Evolutionary conservation across 2,329 filamentous ascomycete genomes (phyloP), one percentile per base, ranked within the genome.

Genomic region (Dothideomycetes sp.): DNA sequence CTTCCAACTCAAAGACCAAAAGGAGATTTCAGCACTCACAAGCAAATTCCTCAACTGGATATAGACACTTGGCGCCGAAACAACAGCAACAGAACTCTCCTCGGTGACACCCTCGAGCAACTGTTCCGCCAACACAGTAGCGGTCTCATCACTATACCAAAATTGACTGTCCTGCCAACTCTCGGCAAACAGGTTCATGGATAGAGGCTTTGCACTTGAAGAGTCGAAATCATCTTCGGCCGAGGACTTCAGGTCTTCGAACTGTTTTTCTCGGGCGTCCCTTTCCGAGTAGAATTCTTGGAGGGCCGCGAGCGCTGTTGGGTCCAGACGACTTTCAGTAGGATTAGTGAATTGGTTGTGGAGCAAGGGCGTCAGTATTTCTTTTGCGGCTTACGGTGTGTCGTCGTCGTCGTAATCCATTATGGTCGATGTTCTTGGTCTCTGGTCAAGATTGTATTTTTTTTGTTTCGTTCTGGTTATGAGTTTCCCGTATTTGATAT

Each of bases 151-250:
- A 7, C 76, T 77, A 27, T 67, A 84, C 79, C 84, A 91, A 54
- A 91, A 91, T 61, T 89, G 84, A 47, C 76, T 82, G 53, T 81
- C 74, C 54, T 88, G 84, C 84, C 84, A 91, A 59, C 89, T 80
- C 61, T 89, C 84, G 1, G 70, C 69, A 53, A 89, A 91, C 1
- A 73, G 66, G 20, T 82, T 76, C 74, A 89, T 89, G 28, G 63
- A 71, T 23, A 75, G 50, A 32, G 61, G 61, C 34, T 46, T 47
- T 24, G 49, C 47, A n/a, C n/a, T n/a, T 3, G 28, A 33, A 28
- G 52, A 40, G 9, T 64, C 58, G 45, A 69, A 68, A 11, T 71
- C 67, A 33, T 71, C 64, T 54, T 83, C 79, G 1, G 78, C 76
- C 24, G 70, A 66, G 9, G 66, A 64, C 60, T 78, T 78, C 38